Evolutionary conservation across 2,329 filamentous ascomycete genomes (phyloP).

Genomic region (Anthostomella pinea): DNA sequence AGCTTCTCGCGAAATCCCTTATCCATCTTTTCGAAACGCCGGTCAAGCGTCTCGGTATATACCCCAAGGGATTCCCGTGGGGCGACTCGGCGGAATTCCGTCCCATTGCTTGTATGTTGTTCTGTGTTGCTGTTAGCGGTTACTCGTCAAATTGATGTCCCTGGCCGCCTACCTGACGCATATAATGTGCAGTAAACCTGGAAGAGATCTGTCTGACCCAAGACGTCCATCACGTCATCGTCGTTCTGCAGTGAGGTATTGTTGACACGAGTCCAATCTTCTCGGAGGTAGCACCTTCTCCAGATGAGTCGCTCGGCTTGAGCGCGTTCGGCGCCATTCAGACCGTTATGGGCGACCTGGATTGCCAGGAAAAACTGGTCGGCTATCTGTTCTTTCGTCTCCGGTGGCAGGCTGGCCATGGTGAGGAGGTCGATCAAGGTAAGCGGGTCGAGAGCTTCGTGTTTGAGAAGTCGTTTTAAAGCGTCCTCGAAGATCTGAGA

Average conservation of each 20-base stretch:
- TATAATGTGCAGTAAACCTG: constrained; percentile 63
- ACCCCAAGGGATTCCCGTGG: constrained; percentile 58
- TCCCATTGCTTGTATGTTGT: constrained; percentile 40
- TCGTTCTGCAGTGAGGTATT: constrained; percentile 74
- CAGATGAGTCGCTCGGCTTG: constrained; percentile 68
- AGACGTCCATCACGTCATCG: constrained; percentile 57
- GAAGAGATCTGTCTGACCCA: constrained; percentile 67
- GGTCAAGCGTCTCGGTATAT: constrained; percentile 59
- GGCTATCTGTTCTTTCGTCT: constrained; percentile 53
- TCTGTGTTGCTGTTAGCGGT: constrained; percentile 25
- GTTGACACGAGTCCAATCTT: constrained; percentile 81
- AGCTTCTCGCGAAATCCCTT: constrained; percentile 65
- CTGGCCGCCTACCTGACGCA: constrained; percentile 64
- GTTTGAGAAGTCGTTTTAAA: constrained; percentile 66
- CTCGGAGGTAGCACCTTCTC: constrained; percentile 79
- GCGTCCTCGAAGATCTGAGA: constrained; percentile 67
- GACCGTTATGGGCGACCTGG: constrained; percentile 54
- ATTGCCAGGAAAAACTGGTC: constrained; percentile 75
- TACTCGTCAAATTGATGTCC: too few species aligned
- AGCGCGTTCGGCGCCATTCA: constrained; percentile 53
- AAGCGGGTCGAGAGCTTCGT: constrained; percentile 66
- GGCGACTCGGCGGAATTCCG: constrained; percentile 43
- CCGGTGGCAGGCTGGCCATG: constrained; percentile 52
- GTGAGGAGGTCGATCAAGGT: constrained; percentile 75
- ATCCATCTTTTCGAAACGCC: constrained; percentile 58